Percentiles rank a stretch among this genome's conserved stretches.
Conservation (phyloP, 2,329 filamentous ascomycete genomes). For the Neofusicoccum parvum region DNA sequence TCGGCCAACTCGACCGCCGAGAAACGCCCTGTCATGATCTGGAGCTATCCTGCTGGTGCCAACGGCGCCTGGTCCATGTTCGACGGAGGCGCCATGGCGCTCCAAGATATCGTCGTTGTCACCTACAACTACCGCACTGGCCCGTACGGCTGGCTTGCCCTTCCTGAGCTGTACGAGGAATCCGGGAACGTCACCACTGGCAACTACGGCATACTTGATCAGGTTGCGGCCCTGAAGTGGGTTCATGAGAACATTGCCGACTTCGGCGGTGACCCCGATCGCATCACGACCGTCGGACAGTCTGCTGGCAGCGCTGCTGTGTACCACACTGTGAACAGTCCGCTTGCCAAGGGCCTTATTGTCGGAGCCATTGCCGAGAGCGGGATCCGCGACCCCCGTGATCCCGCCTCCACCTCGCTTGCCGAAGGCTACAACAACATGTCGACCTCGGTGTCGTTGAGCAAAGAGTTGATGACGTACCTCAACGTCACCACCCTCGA, state of each 20-base stretch:
- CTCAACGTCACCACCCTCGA: constrained; percentile 17
- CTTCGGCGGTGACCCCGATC: constrained; percentile 38
- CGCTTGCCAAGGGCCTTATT: constrained; percentile 29
- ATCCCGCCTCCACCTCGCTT: constrained; percentile 23
- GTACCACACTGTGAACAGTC: constrained; percentile 33
- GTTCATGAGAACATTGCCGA: constrained; percentile 39
- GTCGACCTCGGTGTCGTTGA: constrained; percentile 11
- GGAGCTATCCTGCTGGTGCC: constrained; percentile 21
- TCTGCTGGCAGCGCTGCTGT: background rate
- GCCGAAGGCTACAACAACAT: constrained; percentile 9
- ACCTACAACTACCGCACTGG: constrained; percentile 30
- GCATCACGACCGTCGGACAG: constrained; percentile 44
- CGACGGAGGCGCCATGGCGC: constrained; percentile 15
- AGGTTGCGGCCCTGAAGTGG: constrained; percentile 40
- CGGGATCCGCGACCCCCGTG: constrained; percentile 29
- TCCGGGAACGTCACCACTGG: constrained; percentile 31
- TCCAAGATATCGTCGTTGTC: constrained; percentile 21
- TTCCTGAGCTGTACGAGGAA: constrained; percentile 27
- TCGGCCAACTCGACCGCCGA: constrained; percentile 29
- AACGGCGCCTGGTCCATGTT: background rate
- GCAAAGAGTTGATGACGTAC: background rate
- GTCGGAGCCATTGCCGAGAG: constrained; percentile 31
- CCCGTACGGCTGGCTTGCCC: constrained; percentile 25
- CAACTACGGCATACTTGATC: constrained; percentile 33
- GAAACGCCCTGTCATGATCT: constrained; percentile 32